These are phyloP conservation scores for Pisolithus orientalis DNA, from an alignment of 768 basidiomycete species.

Conservation along the genomic window DNA sequence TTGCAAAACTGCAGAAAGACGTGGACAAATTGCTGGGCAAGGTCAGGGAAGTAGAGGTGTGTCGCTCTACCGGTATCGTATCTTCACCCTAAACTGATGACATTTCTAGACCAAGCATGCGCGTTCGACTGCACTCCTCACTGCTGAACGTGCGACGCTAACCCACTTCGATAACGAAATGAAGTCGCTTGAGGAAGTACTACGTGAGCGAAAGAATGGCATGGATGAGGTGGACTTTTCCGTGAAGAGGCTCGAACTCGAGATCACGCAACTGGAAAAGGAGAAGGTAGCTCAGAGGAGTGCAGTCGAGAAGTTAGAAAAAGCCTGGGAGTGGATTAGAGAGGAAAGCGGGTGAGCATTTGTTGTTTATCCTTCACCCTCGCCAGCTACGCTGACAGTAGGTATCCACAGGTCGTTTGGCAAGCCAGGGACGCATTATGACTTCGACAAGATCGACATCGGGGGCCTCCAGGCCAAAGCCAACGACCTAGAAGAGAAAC, in stretches of 20 bases:
- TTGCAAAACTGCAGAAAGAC: constrained; percentile 55
- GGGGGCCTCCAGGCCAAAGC: constrained; percentile 53
- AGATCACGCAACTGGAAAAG: constrained; percentile 51
- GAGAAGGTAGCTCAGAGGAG: constrained; percentile 55
- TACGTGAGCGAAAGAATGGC: constrained; percentile 75
- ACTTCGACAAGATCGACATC: constrained; percentile 68
- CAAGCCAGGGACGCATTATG: constrained; percentile 71
- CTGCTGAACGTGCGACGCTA: constrained; percentile 83
- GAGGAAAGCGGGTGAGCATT: constrained; percentile 77
- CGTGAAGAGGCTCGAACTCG: constrained; percentile 65
- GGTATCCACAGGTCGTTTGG: constrained; percentile 65
- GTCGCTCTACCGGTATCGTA: not conserved
- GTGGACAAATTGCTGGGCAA: constrained; percentile 52
- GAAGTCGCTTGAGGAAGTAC: constrained; percentile 70
- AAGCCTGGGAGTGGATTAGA: constrained; percentile 80
- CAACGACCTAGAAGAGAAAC: constrained; percentile 66
- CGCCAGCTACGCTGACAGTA: not conserved
- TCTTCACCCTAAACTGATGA: not conserved
- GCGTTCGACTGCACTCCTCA: constrained; percentile 63
- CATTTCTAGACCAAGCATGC: constrained; percentile 44
- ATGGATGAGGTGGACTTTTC: constrained; percentile 61
- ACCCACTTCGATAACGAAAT: constrained; percentile 87
- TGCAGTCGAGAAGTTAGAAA: constrained; percentile 61
- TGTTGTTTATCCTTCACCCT: not conserved
- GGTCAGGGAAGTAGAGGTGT: constrained; percentile 26